Conservation (phyloP, 1,139 yeast genomes). For the Ogataea hybrid region DNA sequence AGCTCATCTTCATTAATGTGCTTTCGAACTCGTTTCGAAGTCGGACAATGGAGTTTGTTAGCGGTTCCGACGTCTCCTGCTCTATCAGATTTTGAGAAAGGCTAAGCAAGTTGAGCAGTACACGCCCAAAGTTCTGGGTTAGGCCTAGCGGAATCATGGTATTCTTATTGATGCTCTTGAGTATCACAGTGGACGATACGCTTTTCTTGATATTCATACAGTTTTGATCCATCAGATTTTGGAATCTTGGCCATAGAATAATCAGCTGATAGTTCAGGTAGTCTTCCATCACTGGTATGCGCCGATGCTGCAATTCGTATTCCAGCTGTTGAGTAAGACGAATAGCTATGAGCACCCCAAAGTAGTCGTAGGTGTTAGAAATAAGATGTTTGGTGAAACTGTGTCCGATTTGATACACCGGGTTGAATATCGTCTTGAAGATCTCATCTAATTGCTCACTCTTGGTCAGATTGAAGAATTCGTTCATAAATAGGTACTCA, state of each 20-base stretch:
- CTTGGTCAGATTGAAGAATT: conserved; percentile 56
- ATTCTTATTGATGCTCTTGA: conserved; percentile 31
- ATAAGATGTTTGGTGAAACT: conserved; percentile 51
- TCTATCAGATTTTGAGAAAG: conserved; percentile 40
- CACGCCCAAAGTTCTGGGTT: conserved; percentile 78
- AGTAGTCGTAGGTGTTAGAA: conserved; percentile 63
- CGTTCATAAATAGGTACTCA: conserved; percentile 71
- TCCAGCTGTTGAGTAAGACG: conserved; percentile 66
- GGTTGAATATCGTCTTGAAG: conserved; percentile 47
- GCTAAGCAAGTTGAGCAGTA: conserved; percentile 69
- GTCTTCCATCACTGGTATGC: conserved; percentile 71
- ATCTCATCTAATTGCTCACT: conserved; percentile 42
- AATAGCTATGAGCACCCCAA: conserved; percentile 76
- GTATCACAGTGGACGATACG: conserved; percentile 30
- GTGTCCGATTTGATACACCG: conserved; percentile 51
- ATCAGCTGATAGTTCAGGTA: conserved; percentile 68
- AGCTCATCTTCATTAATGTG: conserved; percentile 66
- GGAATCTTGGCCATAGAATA: conserved; percentile 83
- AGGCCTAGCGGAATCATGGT: conserved; percentile 56
- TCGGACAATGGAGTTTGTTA: conserved; percentile 64
- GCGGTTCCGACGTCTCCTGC: conserved; percentile 56
- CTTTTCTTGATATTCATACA: conserved; percentile 62
- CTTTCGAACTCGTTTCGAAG: conserved; percentile 79
- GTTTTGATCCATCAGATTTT: conserved; percentile 70
- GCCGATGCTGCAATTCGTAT: conserved; percentile 58